Percentiles rank a stretch among this genome's conserved stretches.
Conservation (phyloP, 352 stramenopile species). For the Heterotrichella gracilis region DNA sequence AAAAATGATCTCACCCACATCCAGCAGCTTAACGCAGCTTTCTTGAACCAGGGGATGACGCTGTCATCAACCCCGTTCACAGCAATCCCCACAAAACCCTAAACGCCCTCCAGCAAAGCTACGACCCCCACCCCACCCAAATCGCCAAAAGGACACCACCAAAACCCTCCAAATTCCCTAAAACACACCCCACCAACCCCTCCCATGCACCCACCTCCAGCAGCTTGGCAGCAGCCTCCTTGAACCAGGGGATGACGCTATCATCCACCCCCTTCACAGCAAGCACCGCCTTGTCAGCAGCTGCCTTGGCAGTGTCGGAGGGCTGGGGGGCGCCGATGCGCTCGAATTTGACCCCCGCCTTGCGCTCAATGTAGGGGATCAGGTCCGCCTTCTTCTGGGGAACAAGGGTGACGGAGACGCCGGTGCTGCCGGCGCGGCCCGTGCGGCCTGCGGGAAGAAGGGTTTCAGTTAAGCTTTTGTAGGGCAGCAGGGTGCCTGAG, state of each 20-base stretch:
- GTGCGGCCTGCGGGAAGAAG: too few species aligned
- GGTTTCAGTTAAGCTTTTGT: too few species aligned
- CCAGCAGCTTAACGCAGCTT: slow-evolving; percentile 26
- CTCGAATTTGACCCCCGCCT: slow-evolving; percentile 47
- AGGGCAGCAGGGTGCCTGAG: too few species aligned
- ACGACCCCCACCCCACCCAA: too few species aligned
- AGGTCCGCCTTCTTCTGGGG: slow-evolving; percentile 36
- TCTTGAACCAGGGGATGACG: slow-evolving; percentile 26
- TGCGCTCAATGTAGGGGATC: slow-evolving; percentile 40
- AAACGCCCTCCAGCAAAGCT: too few species aligned
- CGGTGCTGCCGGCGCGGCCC: slow-evolving; percentile 64
- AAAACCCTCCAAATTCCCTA: too few species aligned
- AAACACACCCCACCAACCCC: too few species aligned
- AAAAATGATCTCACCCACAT: too few species aligned
- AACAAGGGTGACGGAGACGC: slow-evolving; percentile 79
- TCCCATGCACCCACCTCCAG: slow-evolving; percentile 33
- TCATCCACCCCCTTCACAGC: slow-evolving; percentile 40
- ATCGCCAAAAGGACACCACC: too few species aligned
- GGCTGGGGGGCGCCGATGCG: slow-evolving; percentile 41
- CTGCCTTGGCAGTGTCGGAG: slow-evolving; percentile 44
- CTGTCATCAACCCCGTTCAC: slow-evolving; percentile 36
- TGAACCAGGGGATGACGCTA: slow-evolving; percentile 26
- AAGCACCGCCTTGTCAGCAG: slow-evolving; percentile 36
- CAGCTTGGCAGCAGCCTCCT: slow-evolving; percentile 21
- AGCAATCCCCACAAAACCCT: slow-evolving; percentile 37